Base-by-base conservation (phyloP, 2,329 filamentous ascomycete species). In the Colletotrichum australisinense region DNA sequence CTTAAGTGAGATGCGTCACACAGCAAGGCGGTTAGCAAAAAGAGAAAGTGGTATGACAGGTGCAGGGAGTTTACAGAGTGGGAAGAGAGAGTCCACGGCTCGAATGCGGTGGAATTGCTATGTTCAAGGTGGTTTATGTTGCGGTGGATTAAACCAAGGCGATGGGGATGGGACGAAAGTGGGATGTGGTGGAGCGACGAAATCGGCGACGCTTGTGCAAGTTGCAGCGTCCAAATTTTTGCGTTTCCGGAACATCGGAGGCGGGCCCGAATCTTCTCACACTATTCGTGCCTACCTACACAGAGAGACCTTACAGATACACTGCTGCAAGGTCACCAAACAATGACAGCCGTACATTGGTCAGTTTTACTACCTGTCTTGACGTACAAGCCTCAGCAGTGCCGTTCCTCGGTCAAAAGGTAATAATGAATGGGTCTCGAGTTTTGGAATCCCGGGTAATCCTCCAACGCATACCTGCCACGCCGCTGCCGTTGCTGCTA, bases 151-250 rank as follows among this genome's bases (percentile, higher is more conserved):
- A 59, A 64, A 49, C 55, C 46, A 28, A 66, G 55, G 49, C 56
- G 53, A 63, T 67, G 49, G 63, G 71, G 71, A 57, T 73, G 67
- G 71, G 71, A 71, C 63, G 69, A 64, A 72, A 63, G 69, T 74
- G 68, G 68, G 72, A 74, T 67, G 69, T 73, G 63, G 71, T 49
- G 65, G 38, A 63, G 72, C 68, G 72, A 74, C 72, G 72, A 74
- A 72, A 74, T 74, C 72, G 72, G 72, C 72, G 68, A 68, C 57
- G 68, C 63, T 63, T 63, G 68, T 63, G 38, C 63, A 63, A 72
- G 63, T 63, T 57, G 46, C 71, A 71, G 67, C 62, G 22, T 66
- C 67, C 71, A 57, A 60, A 62, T 28, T 66, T 71, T 71, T 71
- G 71, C 71, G 71, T 60, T 73, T 62, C 67, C 71, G 71, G 71